Evolutionary conservation across 1,284 basidiomycete species (phyloP), one percentile per base, ranked within the genome.

Genomic region (Apiotrichum laibachii): DNA sequence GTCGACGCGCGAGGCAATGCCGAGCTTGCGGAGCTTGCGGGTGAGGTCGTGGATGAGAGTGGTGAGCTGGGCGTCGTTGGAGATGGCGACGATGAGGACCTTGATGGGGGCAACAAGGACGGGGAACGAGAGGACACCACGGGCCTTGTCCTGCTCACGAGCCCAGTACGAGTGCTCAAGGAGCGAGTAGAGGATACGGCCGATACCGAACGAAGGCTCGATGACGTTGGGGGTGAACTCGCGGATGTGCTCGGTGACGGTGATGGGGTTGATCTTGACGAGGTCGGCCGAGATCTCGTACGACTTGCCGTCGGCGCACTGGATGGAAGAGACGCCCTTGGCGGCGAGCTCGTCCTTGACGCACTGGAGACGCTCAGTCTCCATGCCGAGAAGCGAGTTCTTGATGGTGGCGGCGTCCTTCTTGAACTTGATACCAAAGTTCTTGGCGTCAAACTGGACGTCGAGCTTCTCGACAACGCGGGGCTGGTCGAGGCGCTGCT

Each of bases 171-270:
- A 87, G 82, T 99, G 95, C 79, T 99, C 95, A 50, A 99, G 86
- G 54, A 98, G 82, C 40, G 87, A 87, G 79, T 98, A 98, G 50
- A 98, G 83, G 72, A 99, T 97, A 60, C 95, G 90, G 59, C 95
- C 95, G 69, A 99, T 87, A 68, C 96, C 95, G 79, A 98, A 98
- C 19, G 96, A 99, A 33, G 95, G 95, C 78, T 98, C 95, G 74
- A 98, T 96, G 77, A 99, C 95, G 80, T 98, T 98, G 50, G 95
- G 95, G 50, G 87, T 92, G 79, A 85, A 98, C 79, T 97, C 94
- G 69, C 95, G 90, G 64, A 92, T 92, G 54, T 88, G 88, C 77
- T 95, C 90, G 71, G 94, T 95, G 73, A 95, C 87, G 50, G 88
- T 91, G 82, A 89, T 60, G 64, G 85, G 83, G 70, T 91, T 86